Conservation (phyloP, 768 basidiomycete genomes). For the Collybiopsis confluens region DNA sequence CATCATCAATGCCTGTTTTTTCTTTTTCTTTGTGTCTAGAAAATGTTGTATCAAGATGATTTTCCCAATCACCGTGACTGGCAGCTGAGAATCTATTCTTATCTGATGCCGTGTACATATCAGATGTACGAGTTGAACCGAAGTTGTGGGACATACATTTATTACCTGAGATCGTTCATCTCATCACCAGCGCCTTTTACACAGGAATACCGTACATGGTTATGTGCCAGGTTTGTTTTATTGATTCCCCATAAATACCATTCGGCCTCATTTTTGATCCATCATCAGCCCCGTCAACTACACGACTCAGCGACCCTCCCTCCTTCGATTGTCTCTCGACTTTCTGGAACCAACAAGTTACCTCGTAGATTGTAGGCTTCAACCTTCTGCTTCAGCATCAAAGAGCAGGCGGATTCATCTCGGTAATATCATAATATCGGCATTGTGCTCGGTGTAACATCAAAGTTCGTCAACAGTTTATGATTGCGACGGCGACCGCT, state of each 20-base stretch:
- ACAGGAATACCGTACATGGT: conserved; percentile 8
- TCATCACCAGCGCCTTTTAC: conserved; percentile 7
- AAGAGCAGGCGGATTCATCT: background rate
- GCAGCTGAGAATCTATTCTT: background rate
- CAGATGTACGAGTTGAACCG: background rate
- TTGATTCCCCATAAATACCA: conserved; percentile 8
- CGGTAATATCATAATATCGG: background rate
- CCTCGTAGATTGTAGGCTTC: background rate
- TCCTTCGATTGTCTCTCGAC: background rate
- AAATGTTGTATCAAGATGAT: background rate
- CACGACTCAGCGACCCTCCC: background rate
- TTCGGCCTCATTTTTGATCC: conserved; percentile 7
- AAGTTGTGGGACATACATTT: conserved; percentile 1
- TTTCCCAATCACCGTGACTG: background rate
- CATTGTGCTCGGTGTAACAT: background rate
- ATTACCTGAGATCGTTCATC: background rate
- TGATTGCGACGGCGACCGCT: conserved; percentile 6
- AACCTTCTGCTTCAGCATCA: background rate
- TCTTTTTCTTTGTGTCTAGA: too few species aligned
- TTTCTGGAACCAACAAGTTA: background rate
- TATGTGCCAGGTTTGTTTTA: too few species aligned
- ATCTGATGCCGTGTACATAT: background rate
- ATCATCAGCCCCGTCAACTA: conserved; percentile 9
- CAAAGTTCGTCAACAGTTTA: conserved; percentile 2
- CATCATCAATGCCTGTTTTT: too few species aligned